Base-by-base conservation (phyloP, 805 yeast species). In the Wickerhamiella dianesei region DNA sequence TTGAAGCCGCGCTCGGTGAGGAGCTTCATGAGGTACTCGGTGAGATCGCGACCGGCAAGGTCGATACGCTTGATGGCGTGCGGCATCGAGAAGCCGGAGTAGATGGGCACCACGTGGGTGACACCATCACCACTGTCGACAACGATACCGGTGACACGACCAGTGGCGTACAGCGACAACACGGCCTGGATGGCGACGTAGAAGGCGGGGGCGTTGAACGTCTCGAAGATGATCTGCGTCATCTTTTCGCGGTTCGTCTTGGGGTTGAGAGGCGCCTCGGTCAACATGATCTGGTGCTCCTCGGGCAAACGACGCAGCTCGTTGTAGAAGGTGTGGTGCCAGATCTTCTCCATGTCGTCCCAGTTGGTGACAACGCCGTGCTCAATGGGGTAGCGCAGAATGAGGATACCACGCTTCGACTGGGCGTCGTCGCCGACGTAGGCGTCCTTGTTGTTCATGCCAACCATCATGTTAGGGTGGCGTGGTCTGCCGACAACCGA, bases 71-170 rank as follows among this genome's bases (percentile, higher is more conserved):
- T 79, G 68, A 92, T 92, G 70, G 96, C 97, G 73, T 89, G 96
- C 66, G 96, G 95, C 68, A 92, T 78, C 52, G 97, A 83, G 95
- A 88, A 92, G 77, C 98, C 98, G 61, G 96, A 95, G 75, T 92
- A 92, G 69, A 92, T 89, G 73, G 98, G 98, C 58, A 92, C 98
- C 73, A 89, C 96, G 94, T 89, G 97, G 65, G 97, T 88, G 64
- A 92, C 97, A 85, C 98, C 98, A 69, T 89, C 98, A 81, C 98
- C 98, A 57, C 96, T 88, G 77, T 89, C 98, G 70, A 92, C 80
- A 58, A 92, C 98, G 65, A 89, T 88, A 86, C 98, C 98, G 59
- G 98, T 92, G 64, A 97, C 94, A 83, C 97, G 89, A 78, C 98
- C 98, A 57, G 97, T 88, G 49, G 98, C 87, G 78, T 92, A 92